A percentile compares a stretch with the other conserved stretches of the same genome.
These are phyloP conservation scores for Debaryomyces castellii DNA, from an alignment of 805 yeast species.

Conservation along the genomic window DNA sequence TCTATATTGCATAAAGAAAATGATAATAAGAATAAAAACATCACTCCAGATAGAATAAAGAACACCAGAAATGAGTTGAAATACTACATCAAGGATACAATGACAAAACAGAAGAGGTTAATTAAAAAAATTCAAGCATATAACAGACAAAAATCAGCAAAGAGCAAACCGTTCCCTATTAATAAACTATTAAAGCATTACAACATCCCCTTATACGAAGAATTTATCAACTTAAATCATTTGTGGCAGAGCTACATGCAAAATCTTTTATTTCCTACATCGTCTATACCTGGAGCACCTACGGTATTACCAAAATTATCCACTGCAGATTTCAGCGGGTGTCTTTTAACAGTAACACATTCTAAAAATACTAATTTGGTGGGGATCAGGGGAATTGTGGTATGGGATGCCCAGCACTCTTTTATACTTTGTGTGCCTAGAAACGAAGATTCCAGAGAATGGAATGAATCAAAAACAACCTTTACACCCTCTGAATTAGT, in stretches of 20 bases:
- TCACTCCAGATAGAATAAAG: conserved; percentile 19
- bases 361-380: conserved; percentile 56
- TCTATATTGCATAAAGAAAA: conserved; percentile 16
- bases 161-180: conserved; percentile 23
- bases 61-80: conserved; percentile 43
- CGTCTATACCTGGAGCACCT: conserved; percentile 22
- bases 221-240: conserved; percentile 53
- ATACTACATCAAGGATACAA: conserved; percentile 35
- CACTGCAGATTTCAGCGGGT: conserved; percentile 80
- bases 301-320: conserved; percentile 57
- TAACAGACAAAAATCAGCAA: conserved; percentile 18
- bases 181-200: conserved; percentile 20
- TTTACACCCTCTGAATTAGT: conserved; percentile 30
- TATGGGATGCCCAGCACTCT: conserved; percentile 79
- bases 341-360: conserved; percentile 57
- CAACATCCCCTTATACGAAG: conserved; percentile 44
- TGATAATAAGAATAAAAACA: conserved; percentile 14
- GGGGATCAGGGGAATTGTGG: conserved; percentile 71
- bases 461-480: conserved; percentile 27
- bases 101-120: conserved; percentile 38
- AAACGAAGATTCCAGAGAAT: conserved; percentile 26
- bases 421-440: conserved; percentile 61
- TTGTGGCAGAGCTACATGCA: conserved; percentile 74
- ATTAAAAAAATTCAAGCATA: conserved; percentile 35
- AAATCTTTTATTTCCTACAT: conserved; percentile 46